Evolutionary conservation across 257 asterid genomes (phyloP).

Genomic region (Solanum sejunctum): DNA sequence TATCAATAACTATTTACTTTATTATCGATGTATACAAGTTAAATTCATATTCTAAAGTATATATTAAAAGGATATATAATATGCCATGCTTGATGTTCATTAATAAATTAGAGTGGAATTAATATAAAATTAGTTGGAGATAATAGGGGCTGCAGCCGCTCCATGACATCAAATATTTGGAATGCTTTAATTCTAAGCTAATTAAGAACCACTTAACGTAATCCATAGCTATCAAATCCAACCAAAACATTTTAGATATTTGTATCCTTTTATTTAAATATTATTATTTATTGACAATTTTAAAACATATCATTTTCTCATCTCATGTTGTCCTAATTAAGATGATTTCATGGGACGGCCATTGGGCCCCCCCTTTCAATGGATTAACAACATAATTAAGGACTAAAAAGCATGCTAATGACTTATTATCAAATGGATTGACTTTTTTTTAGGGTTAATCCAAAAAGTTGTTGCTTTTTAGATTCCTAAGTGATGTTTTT

Average conservation of each 20-base stretch:
- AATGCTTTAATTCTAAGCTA: conserved; percentile 22
- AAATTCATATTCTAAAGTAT: not conserved
- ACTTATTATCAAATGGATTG: not conserved
- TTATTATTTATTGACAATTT: not conserved
- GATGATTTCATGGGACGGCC: conserved; percentile 84
- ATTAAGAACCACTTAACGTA: conserved; percentile 1
- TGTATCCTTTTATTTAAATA: not conserved
- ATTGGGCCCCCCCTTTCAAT: conserved; percentile 25
- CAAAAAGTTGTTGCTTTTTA: not conserved
- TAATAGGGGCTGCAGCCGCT: conserved; percentile 8
- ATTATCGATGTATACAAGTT: not conserved
- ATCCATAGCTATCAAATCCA: not conserved
- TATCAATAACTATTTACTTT: not conserved
- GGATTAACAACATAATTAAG: conserved; percentile 14
- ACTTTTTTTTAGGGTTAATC: not conserved
- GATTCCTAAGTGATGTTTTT: not conserved
- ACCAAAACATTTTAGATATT: conserved; percentile 10
- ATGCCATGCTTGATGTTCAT: not conserved
- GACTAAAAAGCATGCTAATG: conserved; percentile 9
- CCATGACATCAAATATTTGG: conserved; percentile 23
- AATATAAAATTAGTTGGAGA: not conserved
- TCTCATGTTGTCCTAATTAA: conserved; percentile 28
- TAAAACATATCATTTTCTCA: conserved; percentile 32
- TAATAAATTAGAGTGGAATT: not conserved
- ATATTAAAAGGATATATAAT: not conserved